Percentiles rank a stretch among this genome's conserved stretches.
Conservation (phyloP, 2,329 filamentous ascomycete species). For the Fusarium pilosicola region DNA sequence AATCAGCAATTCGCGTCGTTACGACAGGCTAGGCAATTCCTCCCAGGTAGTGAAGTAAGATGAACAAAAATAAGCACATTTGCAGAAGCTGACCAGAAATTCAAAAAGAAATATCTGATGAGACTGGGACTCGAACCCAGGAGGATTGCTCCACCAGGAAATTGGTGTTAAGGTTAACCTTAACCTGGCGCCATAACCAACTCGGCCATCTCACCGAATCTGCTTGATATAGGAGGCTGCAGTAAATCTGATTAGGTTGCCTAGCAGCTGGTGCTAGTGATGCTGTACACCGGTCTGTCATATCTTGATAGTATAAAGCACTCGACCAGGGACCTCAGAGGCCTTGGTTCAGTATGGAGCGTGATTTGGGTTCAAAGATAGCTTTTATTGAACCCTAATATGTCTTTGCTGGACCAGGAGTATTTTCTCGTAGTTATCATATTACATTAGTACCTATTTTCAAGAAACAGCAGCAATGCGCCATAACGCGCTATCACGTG, state of each 20-base stretch:
- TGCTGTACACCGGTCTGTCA: background rate
- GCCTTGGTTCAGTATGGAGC: background rate
- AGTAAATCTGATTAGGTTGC: fast-evolving
- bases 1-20: background rate
- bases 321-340: background rate
- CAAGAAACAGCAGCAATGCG: background rate
- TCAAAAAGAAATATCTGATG: conserved; percentile 31
- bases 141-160: conserved; percentile 51
- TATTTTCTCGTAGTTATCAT: background rate
- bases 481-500: background rate
- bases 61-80: background rate
- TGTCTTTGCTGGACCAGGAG: background rate
- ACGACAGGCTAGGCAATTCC: background rate
- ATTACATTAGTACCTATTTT: background rate
- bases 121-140: conserved; percentile 52
- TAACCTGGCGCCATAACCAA: conserved; percentile 52
- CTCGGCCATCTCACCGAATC: conserved; percentile 48
- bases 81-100: background rate
- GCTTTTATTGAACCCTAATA: background rate
- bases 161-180: conserved; percentile 45
- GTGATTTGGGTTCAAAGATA: background rate
- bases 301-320: background rate
- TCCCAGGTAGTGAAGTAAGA: background rate
- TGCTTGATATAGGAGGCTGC: fast-evolving
- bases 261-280: background rate